Percentiles rank a stretch among this genome's conserved stretches.
Conservation (phyloP, 345 rosid species). For the sweet orange (Citrus sinensis) region DNA sequence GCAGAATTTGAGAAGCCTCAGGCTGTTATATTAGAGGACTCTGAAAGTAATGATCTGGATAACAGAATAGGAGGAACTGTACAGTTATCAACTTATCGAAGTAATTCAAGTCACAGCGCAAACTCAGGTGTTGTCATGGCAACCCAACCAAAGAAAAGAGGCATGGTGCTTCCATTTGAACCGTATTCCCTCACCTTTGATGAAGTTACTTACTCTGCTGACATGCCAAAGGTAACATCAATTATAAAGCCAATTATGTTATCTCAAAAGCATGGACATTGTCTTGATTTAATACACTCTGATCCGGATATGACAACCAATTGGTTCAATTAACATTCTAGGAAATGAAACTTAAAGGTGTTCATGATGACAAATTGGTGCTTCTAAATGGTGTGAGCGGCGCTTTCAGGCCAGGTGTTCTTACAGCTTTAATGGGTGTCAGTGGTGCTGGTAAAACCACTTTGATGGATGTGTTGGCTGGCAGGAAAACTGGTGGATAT, state of each 20-base stretch:
- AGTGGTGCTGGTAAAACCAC: slow-evolving; percentile 62
- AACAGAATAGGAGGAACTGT: slow-evolving; percentile 23
- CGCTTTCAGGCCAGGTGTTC: slow-evolving; percentile 51
- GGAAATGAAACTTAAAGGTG: slow-evolving; percentile 51
- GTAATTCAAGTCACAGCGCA: slow-evolving; percentile 6
- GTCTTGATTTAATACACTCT: neutral
- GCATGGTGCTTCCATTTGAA: slow-evolving; percentile 65
- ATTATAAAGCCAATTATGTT: no score
- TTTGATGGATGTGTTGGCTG: slow-evolving; percentile 56
- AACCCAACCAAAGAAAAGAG: slow-evolving; percentile 21
- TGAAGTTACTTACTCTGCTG: slow-evolving; percentile 44
- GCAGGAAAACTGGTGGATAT: slow-evolving; percentile 56
- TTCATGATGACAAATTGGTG: slow-evolving; percentile 39
- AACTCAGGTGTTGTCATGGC: slow-evolving; percentile 14
- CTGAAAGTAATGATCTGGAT: slow-evolving; percentile 21
- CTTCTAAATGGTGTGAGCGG: slow-evolving; percentile 54
- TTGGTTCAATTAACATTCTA: slow-evolving; percentile 8
- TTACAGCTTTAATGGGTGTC: slow-evolving; percentile 61
- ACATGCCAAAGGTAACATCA: slow-evolving; percentile 54
- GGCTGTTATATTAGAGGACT: slow-evolving; percentile 25
- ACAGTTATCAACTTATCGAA: slow-evolving; percentile 24
- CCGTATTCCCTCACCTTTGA: slow-evolving; percentile 50
- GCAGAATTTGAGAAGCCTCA: slow-evolving; percentile 61
- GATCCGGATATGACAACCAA: neutral
- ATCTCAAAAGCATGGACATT: neutral